Evolutionary conservation across 192 early-diverging fungal species (phyloP).

Genomic region (Entophlyctis luteolus): DNA sequence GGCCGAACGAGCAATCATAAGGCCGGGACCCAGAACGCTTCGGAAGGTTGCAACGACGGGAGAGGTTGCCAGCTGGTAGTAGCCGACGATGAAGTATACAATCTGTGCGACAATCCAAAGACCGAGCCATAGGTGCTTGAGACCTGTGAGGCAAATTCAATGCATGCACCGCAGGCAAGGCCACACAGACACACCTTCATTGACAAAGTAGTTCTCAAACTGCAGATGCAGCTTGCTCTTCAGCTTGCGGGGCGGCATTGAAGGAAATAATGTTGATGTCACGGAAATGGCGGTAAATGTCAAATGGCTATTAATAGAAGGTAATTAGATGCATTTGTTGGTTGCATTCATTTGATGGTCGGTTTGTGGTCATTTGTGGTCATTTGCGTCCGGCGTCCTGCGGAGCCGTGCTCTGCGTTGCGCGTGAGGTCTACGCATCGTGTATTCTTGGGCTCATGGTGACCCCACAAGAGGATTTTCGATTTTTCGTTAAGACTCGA

Average conservation of each 20-base stretch:
- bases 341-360: too few relatives aligned
- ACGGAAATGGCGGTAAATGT: too few relatives aligned
- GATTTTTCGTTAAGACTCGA: too few relatives aligned
- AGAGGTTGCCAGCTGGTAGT: constrained; percentile 38
- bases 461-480: too few relatives aligned
- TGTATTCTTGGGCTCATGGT: too few relatives aligned
- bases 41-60: constrained; percentile 38
- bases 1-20: constrained; percentile 49
- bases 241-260: too few relatives aligned
- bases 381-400: background rate
- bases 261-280: too few relatives aligned
- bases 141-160: too few relatives aligned
- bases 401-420: background rate
- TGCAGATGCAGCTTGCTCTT: background rate
- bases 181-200: background rate
- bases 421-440: too few relatives aligned
- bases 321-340: background rate
- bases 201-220: background rate
- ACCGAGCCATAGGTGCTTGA: constrained; percentile 37
- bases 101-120: constrained; percentile 43
- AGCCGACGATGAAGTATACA: constrained; percentile 43
- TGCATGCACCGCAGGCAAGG: too few relatives aligned
- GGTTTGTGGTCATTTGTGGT: too few relatives aligned
- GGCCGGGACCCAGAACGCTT: constrained; percentile 38
- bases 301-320: background rate